These are phyloP conservation scores for Esteya vermicola DNA, from an alignment of 2,329 filamentous ascomycete species.

Conservation along the genomic window DNA sequence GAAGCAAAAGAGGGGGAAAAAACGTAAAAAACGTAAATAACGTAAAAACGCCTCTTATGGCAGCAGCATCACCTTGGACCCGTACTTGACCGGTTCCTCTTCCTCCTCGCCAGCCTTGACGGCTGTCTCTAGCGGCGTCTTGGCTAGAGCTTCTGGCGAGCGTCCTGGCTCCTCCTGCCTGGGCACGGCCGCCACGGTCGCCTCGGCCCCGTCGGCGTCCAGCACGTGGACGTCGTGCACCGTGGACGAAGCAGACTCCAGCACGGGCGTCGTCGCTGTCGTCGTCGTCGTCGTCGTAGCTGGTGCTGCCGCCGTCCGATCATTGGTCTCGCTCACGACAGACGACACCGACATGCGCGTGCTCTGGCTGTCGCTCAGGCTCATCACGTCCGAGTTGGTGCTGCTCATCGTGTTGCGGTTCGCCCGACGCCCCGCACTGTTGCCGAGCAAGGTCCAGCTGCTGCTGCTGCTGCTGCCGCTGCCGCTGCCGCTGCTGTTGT, in stretches of 20 bases:
- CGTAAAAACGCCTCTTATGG: too few species aligned
- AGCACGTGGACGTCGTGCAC: background rate
- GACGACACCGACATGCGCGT: constrained; percentile 10
- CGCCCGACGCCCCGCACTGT: constrained; percentile 4
- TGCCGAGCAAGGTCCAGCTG: constrained; percentile 2
- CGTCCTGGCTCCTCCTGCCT: background rate
- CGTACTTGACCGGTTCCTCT: background rate
- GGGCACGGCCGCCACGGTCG: background rate
- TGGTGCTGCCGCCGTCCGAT: background rate
- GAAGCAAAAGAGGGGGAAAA: too few species aligned
- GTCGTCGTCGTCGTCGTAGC: background rate
- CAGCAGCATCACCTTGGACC: background rate
- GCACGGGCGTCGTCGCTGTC: too few species aligned
- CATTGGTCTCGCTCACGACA: constrained; percentile 7
- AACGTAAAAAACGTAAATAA: too few species aligned
- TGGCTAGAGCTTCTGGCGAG: too few species aligned
- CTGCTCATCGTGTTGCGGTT: constrained; percentile 13
- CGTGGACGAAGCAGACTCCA: background rate
- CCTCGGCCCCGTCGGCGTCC: background rate
- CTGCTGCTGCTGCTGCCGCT: background rate
- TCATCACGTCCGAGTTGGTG: constrained; percentile 10
- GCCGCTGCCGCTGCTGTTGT: constrained; percentile 1
- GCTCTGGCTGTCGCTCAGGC: constrained; percentile 3
- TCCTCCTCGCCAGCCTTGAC: background rate
- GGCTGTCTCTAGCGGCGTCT: too few species aligned